These are phyloP conservation scores for Fraxinus cuspidata DNA, from an alignment of 257 asterid species.

Conservation along the genomic window DNA sequence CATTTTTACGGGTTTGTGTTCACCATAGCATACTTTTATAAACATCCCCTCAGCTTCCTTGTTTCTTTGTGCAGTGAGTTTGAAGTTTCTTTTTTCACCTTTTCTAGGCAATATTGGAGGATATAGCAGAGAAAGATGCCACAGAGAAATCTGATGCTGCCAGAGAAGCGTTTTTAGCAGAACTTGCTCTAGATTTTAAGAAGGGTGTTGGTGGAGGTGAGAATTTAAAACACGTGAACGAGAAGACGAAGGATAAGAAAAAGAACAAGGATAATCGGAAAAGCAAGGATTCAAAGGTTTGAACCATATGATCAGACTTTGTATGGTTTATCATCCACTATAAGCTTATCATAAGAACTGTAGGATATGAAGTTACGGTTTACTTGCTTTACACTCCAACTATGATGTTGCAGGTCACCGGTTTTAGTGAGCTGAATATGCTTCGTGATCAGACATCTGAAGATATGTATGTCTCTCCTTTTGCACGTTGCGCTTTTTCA, in stretches of 20 bases:
- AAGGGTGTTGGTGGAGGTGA: conserved; percentile 60
- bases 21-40: conserved; percentile 2
- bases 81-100: conserved; percentile 24
- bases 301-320: conserved; percentile 26
- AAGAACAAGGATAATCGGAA: conserved; percentile 68
- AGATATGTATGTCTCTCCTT: conserved; percentile 55
- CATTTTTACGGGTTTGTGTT: conserved; percentile 75
- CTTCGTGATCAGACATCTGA: conserved; percentile 49
- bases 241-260: conserved; percentile 78
- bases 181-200: conserved; percentile 82
- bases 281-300: conserved; percentile 85
- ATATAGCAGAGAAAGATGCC: conserved; percentile 93
- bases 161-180: conserved; percentile 93
- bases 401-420: conserved; percentile 55
- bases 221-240: conserved; percentile 56
- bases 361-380: conserved; percentile 17
- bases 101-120: conserved; percentile 76
- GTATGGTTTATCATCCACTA: neutral
- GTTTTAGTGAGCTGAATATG: conserved; percentile 46
- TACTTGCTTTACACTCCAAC: conserved; percentile 26
- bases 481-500: conserved; percentile 12
- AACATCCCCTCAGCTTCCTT: conserved; percentile 11
- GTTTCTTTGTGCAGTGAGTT: conserved; percentile 21
- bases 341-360: conserved; percentile 19
- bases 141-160: conserved; percentile 97